Conservation (phyloP, 768 basidiomycete genomes). For the Rubroboletus pulcherrimus region DNA sequence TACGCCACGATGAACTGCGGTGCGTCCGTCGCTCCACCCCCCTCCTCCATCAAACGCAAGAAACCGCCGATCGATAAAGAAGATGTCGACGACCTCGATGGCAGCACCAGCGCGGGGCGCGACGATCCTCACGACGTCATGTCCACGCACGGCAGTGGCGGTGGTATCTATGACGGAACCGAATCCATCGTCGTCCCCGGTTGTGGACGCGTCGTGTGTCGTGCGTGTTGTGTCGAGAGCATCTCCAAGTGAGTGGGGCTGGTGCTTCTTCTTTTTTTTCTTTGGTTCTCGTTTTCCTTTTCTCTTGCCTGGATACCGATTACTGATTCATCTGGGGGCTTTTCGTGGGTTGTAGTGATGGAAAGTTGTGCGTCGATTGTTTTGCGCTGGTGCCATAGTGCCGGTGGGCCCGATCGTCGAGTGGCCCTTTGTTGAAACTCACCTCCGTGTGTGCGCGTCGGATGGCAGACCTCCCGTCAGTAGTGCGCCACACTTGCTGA, state of each 20-base stretch:
- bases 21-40: background rate
- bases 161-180: background rate
- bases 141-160: background rate
- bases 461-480: background rate
- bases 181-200: slow-evolving; percentile 24
- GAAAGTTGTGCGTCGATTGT: slow-evolving; percentile 31
- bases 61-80: slow-evolving; percentile 26
- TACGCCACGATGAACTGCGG: slow-evolving; percentile 23
- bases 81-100: slow-evolving; percentile 8
- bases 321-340: slow-evolving; percentile 5
- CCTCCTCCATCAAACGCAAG: slow-evolving; percentile 23
- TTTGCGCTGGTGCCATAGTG: slow-evolving; percentile 23
- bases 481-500: too few species aligned
- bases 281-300: background rate
- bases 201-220: slow-evolving; percentile 35
- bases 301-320: slow-evolving; percentile 2
- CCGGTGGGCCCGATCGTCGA: background rate
- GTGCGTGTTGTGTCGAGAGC: slow-evolving; percentile 35
- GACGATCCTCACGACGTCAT: slow-evolving; percentile 2
- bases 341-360: slow-evolving; percentile 18
- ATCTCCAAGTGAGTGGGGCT: slow-evolving; percentile 30
- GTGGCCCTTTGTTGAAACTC: too few species aligned
- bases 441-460: background rate
- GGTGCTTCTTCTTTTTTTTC: background rate
- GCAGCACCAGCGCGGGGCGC: background rate